These are phyloP conservation scores for Hysterangium stoloniferum DNA, from an alignment of 768 basidiomycete genomes.

Conservation along the genomic window DNA sequence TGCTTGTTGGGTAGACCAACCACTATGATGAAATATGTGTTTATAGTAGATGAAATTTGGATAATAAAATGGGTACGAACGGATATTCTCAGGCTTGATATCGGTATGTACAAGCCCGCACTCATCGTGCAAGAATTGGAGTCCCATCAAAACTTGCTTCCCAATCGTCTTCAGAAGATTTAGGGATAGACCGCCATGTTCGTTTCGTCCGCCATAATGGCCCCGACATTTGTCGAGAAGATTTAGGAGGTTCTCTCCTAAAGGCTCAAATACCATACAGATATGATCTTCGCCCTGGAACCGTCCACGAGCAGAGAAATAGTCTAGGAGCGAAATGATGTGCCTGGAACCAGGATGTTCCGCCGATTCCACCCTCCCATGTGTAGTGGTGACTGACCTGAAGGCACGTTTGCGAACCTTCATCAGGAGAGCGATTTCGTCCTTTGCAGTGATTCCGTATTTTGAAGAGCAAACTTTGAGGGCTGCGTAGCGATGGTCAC, in stretches of 20 bases:
- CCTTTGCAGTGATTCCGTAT: conserved; percentile 93
- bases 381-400: conserved; percentile 46
- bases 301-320: conserved; percentile 70
- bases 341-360: conserved; percentile 71
- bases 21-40: conserved; percentile 42
- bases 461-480: conserved; percentile 95
- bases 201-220: conserved; percentile 27
- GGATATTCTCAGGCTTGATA: conserved; percentile 92
- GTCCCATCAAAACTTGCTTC: conserved; percentile 78
- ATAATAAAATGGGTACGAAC: conserved; percentile 43
- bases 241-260: conserved; percentile 71
- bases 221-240: conserved; percentile 73
- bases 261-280: conserved; percentile 86
- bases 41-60: conserved; percentile 22
- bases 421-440: conserved; percentile 82
- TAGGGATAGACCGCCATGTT: conserved; percentile 54
- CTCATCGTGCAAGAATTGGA: conserved; percentile 89
- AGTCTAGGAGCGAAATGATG: conserved; percentile 86
- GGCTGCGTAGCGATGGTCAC: conserved; percentile 71
- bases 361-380: conserved; percentile 61
- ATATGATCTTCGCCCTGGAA: conserved; percentile 60
- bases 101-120: conserved; percentile 91
- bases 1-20: conserved; percentile 80
- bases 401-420: conserved; percentile 27
- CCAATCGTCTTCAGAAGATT: conserved; percentile 80